These are phyloP conservation scores for Neonectria hederae DNA, from an alignment of 2,329 filamentous ascomycete species.

Conservation along the genomic window DNA sequence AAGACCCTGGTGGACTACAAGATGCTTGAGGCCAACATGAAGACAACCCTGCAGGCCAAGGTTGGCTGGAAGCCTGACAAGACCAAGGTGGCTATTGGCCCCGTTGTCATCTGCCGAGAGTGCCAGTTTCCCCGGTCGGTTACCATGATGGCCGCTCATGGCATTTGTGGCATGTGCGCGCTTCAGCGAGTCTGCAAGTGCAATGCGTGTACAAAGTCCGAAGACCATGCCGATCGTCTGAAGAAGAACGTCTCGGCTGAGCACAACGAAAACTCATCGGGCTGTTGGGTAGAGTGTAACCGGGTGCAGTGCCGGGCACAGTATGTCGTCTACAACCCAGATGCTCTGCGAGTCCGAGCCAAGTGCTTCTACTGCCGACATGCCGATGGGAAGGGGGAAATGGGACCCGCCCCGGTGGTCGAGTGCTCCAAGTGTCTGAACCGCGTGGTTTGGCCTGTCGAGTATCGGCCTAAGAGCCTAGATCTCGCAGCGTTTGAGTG, in stretches of 20 bases:
- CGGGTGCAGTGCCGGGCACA: constrained; percentile 55
- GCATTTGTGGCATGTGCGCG: constrained; percentile 55
- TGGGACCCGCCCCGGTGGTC: constrained; percentile 50
- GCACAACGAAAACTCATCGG: constrained; percentile 45
- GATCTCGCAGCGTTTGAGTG: constrained; percentile 50
- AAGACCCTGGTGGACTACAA: constrained; percentile 56
- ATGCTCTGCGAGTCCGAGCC: constrained; percentile 52
- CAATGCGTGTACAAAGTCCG: constrained; percentile 23
- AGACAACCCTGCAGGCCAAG: constrained; percentile 53
- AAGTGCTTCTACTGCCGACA: constrained; percentile 61
- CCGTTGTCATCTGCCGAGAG: constrained; percentile 50
- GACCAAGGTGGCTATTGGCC: constrained; percentile 53
- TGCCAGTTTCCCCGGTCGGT: constrained; percentile 60
- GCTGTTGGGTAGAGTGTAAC: constrained; percentile 59
- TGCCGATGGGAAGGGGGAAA: constrained; percentile 12
- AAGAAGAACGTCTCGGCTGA: constrained; percentile 44
- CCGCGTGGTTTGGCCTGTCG: constrained; percentile 57
- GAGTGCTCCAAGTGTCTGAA: constrained; percentile 57
- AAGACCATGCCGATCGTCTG: constrained; percentile 38
- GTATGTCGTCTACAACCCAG: constrained; percentile 59
- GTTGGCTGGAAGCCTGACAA: constrained; percentile 59
- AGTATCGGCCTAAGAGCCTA: constrained; percentile 52
- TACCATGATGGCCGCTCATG: constrained; percentile 55
- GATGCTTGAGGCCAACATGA: constrained; percentile 56
- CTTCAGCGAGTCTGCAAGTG: constrained; percentile 34